A percentile compares a stretch with the other conserved stretches of the same genome.
phyloP scores from a whole-genome alignment of 805 yeast genomes.

The Candida ascalaphidarum region DNA sequence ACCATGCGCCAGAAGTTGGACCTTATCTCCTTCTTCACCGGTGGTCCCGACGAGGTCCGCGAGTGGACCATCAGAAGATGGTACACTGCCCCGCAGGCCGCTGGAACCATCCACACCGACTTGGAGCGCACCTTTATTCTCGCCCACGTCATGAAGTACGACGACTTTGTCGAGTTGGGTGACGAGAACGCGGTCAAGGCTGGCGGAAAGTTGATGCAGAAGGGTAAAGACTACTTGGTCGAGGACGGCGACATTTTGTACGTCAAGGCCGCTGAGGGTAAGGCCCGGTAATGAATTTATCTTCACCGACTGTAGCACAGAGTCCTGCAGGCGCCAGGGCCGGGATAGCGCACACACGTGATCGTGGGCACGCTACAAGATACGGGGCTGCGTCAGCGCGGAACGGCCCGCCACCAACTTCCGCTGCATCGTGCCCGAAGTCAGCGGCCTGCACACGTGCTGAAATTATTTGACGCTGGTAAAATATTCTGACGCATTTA shows the following conservation, averaged over 20 bases:
- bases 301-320: no score
- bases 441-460: no score
- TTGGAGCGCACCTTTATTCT: conserved; percentile 90
- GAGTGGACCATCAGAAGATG: conserved; percentile 96
- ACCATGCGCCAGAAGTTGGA: conserved; percentile 82
- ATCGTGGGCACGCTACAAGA: no score
- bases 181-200: conserved; percentile 81
- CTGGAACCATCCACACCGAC: conserved; percentile 96
- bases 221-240: conserved; percentile 92
- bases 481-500: no score
- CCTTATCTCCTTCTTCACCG: conserved; percentile 89
- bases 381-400: no score
- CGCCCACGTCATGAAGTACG: conserved; percentile 86
- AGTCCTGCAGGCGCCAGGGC: no score
- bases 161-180: conserved; percentile 58
- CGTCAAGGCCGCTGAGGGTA: conserved; percentile 93
- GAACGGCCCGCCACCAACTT: no score
- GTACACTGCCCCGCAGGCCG: conserved; percentile 96
- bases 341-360: no score
- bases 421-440: no score
- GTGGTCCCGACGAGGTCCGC: conserved; percentile 94
- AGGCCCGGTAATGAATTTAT: conserved; percentile 54
- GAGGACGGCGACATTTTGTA: conserved; percentile 92
- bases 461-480: no score
- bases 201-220: conserved; percentile 80